Conservation (phyloP, 805 yeast species). For the Sugiyamaella smithiae region DNA sequence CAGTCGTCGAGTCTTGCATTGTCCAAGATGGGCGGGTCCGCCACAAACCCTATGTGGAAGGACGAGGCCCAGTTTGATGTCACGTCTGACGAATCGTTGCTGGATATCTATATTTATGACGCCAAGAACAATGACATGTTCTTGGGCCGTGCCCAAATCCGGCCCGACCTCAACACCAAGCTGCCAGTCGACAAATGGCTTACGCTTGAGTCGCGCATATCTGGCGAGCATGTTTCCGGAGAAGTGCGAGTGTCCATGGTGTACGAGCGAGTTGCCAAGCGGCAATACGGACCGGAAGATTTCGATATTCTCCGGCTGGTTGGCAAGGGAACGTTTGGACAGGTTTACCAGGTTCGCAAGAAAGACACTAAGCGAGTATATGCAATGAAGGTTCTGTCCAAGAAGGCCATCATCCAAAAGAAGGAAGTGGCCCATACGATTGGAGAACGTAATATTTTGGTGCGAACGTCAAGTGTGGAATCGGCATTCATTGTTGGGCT, state of each 20-base stretch:
- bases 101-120: conserved; percentile 91
- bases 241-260: conserved; percentile 72
- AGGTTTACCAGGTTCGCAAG: conserved; percentile 93
- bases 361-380: conserved; percentile 85
- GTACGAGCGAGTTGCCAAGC: conserved; percentile 64
- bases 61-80: conserved; percentile 94
- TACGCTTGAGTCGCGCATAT: conserved; percentile 64
- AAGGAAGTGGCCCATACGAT: conserved; percentile 98
- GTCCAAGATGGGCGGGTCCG: conserved; percentile 13
- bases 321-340: conserved; percentile 98
- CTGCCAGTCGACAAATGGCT: conserved; percentile 62
- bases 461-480: conserved; percentile 82
- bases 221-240: conserved; percentile 76
- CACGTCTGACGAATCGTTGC: conserved; percentile 64
- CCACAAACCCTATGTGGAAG: conserved; percentile 77
- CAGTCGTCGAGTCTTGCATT: conserved; percentile 24
- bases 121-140: conserved; percentile 77
- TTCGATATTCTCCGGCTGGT: conserved; percentile 86
- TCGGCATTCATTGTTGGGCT: conserved; percentile 94
- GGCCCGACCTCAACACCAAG: conserved; percentile 48
- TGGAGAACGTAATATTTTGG: conserved; percentile 93
- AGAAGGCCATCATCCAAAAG: conserved; percentile 92
- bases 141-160: conserved; percentile 76
- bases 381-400: conserved; percentile 95
- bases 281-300: conserved; percentile 82